Evolutionary conservation across 257 asterid species (phyloP), one percentile per base, ranked within the genome.

Genomic region (Prunella vulgaris): DNA sequence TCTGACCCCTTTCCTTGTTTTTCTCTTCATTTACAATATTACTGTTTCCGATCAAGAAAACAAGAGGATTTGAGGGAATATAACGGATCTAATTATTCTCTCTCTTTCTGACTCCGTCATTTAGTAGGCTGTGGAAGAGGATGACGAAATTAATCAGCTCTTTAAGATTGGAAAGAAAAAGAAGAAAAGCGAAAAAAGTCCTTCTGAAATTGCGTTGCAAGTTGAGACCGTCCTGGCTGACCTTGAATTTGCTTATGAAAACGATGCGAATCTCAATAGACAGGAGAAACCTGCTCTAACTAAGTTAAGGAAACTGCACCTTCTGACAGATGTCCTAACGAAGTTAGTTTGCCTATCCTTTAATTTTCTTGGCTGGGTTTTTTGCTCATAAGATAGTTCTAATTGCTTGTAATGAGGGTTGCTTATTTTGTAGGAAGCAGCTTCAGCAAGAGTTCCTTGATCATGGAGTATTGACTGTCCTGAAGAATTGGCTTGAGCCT

Each of bases 221-320:
- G 99, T 93, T 22, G 96, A 90, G 78, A 87, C 75, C 61, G 96
- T 90, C 60, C 88, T 93, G 96, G 99, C 96, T 42, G 97, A 93
- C 76, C 95, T 93, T 48, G 97, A 90, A 76, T 83, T 90, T 30
- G 97, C 86, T 40, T 97, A 96, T 4, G 99, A 93, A 82, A 95
- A 84, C 66, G 97, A 93, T 69, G 97, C 93, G 0, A 96, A 88
- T 13, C 84, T 93, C 69, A 93, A 93, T 78, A 78, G 90, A 57
- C 91, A 84, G 77, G 82, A 79, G 53, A 88, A 88, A 77, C 97
- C 97, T 51, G 99, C 99, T 7, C 83, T 93, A 38, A 90, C 81
- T 80, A 93, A 93, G 65, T 84, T 93, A 54, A 93, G 73, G 85
- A 93, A 93, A 76, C 84, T 93, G 49, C 86, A 96, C 76, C 93